Evolutionary conservation across 345 rosid genomes (phyloP), one percentile per base, ranked within the genome.

Genomic region (Crucihimalaya himalaica): DNA sequence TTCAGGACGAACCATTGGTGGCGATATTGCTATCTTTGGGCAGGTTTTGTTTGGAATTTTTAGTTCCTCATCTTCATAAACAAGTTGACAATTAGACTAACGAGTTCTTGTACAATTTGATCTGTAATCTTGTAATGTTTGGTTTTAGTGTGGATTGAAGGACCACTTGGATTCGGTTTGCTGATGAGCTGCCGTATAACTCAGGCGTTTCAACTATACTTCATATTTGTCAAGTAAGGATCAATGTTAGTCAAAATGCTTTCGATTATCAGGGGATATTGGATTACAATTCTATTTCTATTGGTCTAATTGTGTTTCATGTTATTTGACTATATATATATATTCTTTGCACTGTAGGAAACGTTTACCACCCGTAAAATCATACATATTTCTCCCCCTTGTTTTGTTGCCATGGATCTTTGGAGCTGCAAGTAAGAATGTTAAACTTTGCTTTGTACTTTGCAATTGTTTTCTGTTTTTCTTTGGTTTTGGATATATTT

Each of bases 81-180:
- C 67, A 28, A 46, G 4, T 45, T 11, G 23, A 20, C 4, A 16
- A 1, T 55, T 45, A 13, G 3, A 19, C 40, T 12, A 63, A 18
- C 8, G 23, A 18, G n/a, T 68, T 35, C 50, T 52, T 53, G 34
- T 62, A 37, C 8, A 15, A 1, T 53, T 35, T 73, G 54, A 45
- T 54, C 15, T 40, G 46, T 14, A 66, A 14, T 75, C 16, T 14
- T 40, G 63, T 67, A 21, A 43, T 25, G 58, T 82, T 77, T 71
- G 50, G 68, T 84, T 75, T 64, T 83, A 91, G 98, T 86, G 19
- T 93, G 98, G 97, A 25, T 90, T 16, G 96, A 89, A 85, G 98
- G 96, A 80, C 96, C 98, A 23, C 81, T 93, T 32, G 96, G 96
- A 68, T 93, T 90, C 57, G 98, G 97, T 81, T 84, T 93, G 79